Base-by-base conservation (phyloP, 192 early-diverging fungal genomes). In the Coemansia sp. region DNA sequence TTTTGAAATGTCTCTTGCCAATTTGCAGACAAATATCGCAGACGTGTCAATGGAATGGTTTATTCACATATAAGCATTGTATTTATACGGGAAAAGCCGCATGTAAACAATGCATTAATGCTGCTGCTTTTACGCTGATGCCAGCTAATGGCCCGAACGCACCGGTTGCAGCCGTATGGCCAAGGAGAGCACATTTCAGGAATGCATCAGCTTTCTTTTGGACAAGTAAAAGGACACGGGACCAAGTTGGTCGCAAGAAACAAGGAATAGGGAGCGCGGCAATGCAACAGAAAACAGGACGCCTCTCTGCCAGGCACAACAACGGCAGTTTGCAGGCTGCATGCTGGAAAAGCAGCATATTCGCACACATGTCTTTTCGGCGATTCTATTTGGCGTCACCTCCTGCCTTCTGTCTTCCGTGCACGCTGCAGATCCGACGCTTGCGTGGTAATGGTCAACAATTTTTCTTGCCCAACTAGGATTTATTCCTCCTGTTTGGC, bases 351-450 rank as follows among this genome's bases (percentile, higher is more conserved):
- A 19, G 43, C 25, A 49, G 45, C 45, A 45, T 61, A 47, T 68
- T 68, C 66, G 37, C 66, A 68, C 65, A 68, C 58, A 26, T 55
- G 35, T 21, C 35, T 26, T 50, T 50, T 54, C 51, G 21, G 48
- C 23, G 17, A 23, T 17, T 39, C 51, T 57, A 68, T 68, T 68
- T 23, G 65, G 43, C 65, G 35, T 50, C 43, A 19, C 16, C 11
- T 54, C 52, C 52, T 23, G 23, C 16, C 22, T 54, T n/a, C 41
- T 11, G 41, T n/a, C 41, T 23, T 54, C 21, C 27, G 14, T 6
- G 26, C 6, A 23, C 27, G 26, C 52, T 54, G 52, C 52, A 54
- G 52, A 54, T 54, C 27, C 26, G 27, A 54, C 22, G 19, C 27
- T 54, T 23, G 22, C 52, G 27, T 3, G 22, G 52, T 25, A 54